phyloP scores from a whole-genome alignment of 352 stramenopile genomes.

The Pythium brassicae region DNA sequence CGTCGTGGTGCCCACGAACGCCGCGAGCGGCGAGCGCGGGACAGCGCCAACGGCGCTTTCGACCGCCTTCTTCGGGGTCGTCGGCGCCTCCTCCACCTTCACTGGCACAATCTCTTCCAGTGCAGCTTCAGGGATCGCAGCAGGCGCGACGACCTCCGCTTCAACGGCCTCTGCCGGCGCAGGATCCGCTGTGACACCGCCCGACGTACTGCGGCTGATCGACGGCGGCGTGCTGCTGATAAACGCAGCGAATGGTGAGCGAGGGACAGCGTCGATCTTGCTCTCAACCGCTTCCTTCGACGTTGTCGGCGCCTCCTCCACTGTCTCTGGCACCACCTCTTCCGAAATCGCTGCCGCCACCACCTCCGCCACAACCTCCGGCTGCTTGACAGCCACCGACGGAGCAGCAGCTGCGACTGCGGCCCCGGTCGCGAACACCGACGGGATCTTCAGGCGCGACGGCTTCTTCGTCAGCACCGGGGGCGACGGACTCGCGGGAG shows the following conservation, averaged over 20 bases:
- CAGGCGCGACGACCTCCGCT: not conserved
- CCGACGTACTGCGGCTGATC: constrained; percentile 8
- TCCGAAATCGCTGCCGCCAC: not conserved
- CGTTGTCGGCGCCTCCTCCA: not conserved
- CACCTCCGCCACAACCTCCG: not conserved
- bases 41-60: not conserved
- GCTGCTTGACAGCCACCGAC: not conserved
- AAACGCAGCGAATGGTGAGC: constrained; percentile 4
- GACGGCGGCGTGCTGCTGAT: not conserved
- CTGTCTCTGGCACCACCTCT: not conserved
- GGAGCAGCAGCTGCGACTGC: not conserved
- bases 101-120: too few relatives aligned
- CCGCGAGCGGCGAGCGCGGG: not conserved
- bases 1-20: not conserved
- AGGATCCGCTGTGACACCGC: not conserved
- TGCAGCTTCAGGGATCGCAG: not conserved
- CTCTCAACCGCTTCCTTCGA: not conserved
- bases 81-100: not conserved
- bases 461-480: constrained; percentile 18
- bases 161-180: constrained; percentile 21
- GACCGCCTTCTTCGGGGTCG: not conserved
- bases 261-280: not conserved
- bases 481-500: constrained; percentile 2
- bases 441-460: constrained; percentile 29
- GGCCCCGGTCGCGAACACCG: constrained; percentile 14